Conservation (phyloP, 1,284 basidiomycete genomes). For the Fomitopsis betulina region DNA sequence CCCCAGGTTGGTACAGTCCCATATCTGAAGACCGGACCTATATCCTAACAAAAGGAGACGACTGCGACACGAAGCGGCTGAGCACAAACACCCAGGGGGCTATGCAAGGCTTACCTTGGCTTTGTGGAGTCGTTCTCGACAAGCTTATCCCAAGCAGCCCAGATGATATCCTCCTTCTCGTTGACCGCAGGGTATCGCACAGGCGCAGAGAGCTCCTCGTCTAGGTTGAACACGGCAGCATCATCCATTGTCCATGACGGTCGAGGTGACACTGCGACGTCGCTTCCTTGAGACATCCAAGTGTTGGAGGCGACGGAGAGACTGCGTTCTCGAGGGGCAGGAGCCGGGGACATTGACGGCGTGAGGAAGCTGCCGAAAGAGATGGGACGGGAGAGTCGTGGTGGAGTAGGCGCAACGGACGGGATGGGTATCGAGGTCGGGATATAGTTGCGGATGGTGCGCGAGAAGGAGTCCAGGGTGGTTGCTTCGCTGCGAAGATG, state of each 20-base stretch:
- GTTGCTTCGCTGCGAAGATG: conserved; percentile 36
- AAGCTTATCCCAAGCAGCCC: conserved; percentile 30
- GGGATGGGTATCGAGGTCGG: conserved; percentile 48
- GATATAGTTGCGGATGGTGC: conserved; percentile 47
- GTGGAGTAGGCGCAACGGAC: conserved; percentile 41
- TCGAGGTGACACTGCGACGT: background rate
- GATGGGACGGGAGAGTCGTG: conserved; percentile 44
- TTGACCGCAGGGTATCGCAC: conserved; percentile 26
- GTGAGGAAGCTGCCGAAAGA: conserved; percentile 41
- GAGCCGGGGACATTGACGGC: conserved; percentile 9
- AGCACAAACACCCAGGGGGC: background rate
- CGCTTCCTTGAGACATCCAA: background rate
- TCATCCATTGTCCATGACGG: conserved; percentile 7
- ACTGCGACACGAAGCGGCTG: conserved; percentile 23
- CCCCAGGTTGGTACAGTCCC: conserved; percentile 60
- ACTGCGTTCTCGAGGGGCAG: conserved; percentile 7
- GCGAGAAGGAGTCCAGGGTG: conserved; percentile 46
- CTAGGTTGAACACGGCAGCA: conserved; percentile 25
- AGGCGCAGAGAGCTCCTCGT: conserved; percentile 19
- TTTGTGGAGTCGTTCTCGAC: conserved; percentile 10
- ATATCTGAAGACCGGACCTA: conserved; percentile 55
- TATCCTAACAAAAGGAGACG: conserved; percentile 61
- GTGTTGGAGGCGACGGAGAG: background rate
- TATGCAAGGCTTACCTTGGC: conserved; percentile 25
- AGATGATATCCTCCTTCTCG: conserved; percentile 26